Base-by-base conservation (phyloP, 495 filamentous ascomycete species). In the Amniculicola lignicola region DNA sequence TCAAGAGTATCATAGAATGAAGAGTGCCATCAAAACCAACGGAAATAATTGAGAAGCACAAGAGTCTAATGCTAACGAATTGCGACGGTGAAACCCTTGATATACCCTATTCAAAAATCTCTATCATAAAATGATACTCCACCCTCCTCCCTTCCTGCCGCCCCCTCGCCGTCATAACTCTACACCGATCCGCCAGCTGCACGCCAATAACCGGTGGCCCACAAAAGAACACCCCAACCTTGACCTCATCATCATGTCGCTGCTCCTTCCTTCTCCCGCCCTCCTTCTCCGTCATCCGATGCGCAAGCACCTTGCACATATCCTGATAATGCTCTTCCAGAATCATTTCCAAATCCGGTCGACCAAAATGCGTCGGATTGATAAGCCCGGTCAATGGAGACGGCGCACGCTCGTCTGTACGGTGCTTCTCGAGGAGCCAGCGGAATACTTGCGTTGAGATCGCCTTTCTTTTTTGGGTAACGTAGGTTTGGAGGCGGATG, bases 61-160 rank as follows among this genome's bases (percentile, higher is more conserved):
- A n/a, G n/a, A n/a, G n/a, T n/a, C n/a, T n/a, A n/a, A n/a, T n/a
- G n/a, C n/a, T n/a, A n/a, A n/a, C n/a, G n/a, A n/a, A n/a, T n/a
- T n/a, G n/a, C n/a, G n/a, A n/a, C n/a, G n/a, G n/a, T n/a, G n/a
- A n/a, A n/a, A n/a, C n/a, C n/a, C n/a, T n/a, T n/a, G n/a, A n/a
- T n/a, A n/a, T n/a, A n/a, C 77, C 16, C 35, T 85, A 57, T 1
- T 89, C 68, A 91, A 67, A 67, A 5, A 67, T 61, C 48, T 66
- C 64, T 27, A 61, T 63, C 61, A 67, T 54, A 37, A 67, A 67
- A 28, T 54, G 41, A 48, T 67, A 76, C 67, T 90, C 87, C 51
- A 93, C 78, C 70, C 90, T 90, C 61, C 89, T 76, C 47, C 79
- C 79, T 33, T 87, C 82, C 69, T 90, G 86, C 16, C 85, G 84